A percentile compares a stretch with the other conserved stretches of the same genome.
Evolutionary conservation across 208 protist genomes (phyloP).

Genomic region (Vickermania ingenoplastis): DNA sequence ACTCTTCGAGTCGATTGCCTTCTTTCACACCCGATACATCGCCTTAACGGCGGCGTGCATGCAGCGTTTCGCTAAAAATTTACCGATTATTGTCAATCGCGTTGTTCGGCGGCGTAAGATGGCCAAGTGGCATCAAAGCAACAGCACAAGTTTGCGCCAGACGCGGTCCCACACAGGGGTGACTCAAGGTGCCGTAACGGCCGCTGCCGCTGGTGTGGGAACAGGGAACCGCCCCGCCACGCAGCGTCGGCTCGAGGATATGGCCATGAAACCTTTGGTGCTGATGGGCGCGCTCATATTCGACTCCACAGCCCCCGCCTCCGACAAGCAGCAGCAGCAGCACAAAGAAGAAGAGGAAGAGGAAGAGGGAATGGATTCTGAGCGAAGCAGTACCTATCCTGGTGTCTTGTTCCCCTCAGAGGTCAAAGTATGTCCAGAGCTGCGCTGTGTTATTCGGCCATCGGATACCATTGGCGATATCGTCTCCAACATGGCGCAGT

Average conservation of each 20-base stretch:
- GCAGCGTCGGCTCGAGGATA: slow-evolving; percentile 67
- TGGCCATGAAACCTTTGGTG: slow-evolving; percentile 84
- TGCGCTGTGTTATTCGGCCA: slow-evolving; percentile 62
- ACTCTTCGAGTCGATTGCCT: slow-evolving; percentile 76
- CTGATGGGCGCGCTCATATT: slow-evolving; percentile 74
- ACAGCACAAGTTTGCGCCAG: too few species aligned
- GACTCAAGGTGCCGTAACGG: slow-evolving; percentile 12
- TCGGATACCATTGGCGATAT: slow-evolving; percentile 65
- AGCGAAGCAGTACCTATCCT: slow-evolving; percentile 36
- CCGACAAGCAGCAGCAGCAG: neutral
- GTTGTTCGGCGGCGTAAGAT: slow-evolving; percentile 66
- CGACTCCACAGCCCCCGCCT: slow-evolving; percentile 13
- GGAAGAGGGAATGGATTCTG: neutral
- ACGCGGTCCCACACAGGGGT: slow-evolving; percentile 19
- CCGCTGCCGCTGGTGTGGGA: slow-evolving; percentile 34
- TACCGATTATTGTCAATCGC: slow-evolving; percentile 69
- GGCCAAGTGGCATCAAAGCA: too few species aligned
- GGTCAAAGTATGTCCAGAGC: slow-evolving; percentile 45
- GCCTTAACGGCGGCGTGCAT: slow-evolving; percentile 59
- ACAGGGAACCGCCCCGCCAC: slow-evolving; percentile 36
- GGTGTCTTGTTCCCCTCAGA: slow-evolving; percentile 36
- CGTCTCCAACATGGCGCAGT: slow-evolving; percentile 49
- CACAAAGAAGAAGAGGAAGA: slow-evolving; percentile 1
- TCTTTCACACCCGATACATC: slow-evolving; percentile 69
- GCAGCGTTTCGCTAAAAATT: slow-evolving; percentile 66